Conservation (phyloP, 1,284 basidiomycete genomes). For the Athelia psychrophila region DNA sequence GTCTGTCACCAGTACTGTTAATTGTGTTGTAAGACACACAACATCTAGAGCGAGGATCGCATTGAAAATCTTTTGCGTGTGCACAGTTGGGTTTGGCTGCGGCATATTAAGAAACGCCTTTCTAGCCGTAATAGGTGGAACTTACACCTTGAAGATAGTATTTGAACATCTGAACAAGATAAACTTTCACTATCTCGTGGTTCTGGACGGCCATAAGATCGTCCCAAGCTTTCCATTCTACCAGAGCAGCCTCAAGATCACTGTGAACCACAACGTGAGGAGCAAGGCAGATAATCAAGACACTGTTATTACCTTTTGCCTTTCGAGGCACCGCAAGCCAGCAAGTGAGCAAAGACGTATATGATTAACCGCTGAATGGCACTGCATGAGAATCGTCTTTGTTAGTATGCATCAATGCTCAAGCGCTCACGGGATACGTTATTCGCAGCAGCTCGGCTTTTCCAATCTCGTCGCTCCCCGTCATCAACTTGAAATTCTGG, state of each 20-base stretch:
- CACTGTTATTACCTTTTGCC: background rate
- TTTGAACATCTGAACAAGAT: background rate
- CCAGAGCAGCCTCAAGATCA: background rate
- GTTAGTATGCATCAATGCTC: too few species aligned
- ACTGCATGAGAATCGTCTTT: background rate
- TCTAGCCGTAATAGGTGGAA: too few species aligned
- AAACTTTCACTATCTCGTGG: background rate
- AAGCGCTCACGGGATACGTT: too few species aligned
- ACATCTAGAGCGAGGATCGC: slow-evolving; percentile 28
- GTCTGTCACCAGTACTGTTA: background rate
- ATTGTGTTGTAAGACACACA: slow-evolving; percentile 20
- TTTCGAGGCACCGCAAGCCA: background rate
- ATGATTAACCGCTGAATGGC: background rate
- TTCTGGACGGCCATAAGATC: background rate
- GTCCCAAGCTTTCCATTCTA: background rate
- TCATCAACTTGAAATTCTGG: background rate
- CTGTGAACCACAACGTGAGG: background rate
- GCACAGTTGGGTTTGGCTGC: background rate
- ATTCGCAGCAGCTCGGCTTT: background rate
- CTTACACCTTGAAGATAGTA: slow-evolving; percentile 6
- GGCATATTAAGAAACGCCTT: too few species aligned
- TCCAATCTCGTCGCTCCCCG: background rate
- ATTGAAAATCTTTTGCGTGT: slow-evolving; percentile 8
- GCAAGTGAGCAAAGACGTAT: background rate
- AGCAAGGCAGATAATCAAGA: background rate